These are phyloP conservation scores for Pyricularia pennisetigena DNA, from an alignment of 2,329 filamentous ascomycete genomes.

Conservation along the genomic window DNA sequence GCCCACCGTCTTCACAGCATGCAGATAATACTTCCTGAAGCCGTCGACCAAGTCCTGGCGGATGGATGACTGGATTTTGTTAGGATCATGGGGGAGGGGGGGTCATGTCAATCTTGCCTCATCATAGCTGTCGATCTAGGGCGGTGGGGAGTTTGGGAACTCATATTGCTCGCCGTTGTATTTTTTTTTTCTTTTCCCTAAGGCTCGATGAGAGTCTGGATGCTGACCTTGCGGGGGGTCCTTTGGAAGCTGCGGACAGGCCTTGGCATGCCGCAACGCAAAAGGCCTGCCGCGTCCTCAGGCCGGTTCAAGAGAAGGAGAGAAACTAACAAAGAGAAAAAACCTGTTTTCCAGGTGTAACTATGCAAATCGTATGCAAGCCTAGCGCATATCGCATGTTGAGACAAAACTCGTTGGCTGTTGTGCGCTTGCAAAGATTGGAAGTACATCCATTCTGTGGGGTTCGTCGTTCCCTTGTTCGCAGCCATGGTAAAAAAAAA, in stretches of 20 bases:
- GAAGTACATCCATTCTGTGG: not conserved
- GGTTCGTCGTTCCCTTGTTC: not conserved
- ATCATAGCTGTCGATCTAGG: not conserved
- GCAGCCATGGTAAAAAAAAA: too few species aligned
- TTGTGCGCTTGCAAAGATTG: not conserved
- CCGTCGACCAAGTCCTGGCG: not conserved
- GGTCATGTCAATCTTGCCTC: not conserved
- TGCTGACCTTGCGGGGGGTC: not conserved
- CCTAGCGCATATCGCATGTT: constrained; percentile 5
- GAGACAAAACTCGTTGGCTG: not conserved
- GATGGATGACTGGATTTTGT: not conserved
- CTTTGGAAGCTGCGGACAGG: not conserved
- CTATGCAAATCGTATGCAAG: constrained; percentile 18
- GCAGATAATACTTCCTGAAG: not conserved
- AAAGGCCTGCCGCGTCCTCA: not conserved
- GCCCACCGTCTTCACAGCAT: not conserved
- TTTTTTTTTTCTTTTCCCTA: not conserved
- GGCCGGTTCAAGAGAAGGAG: not conserved
- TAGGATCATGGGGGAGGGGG: not conserved
- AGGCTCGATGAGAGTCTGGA: not conserved
- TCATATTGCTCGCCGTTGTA: not conserved
- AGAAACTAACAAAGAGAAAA: constrained; percentile 7
- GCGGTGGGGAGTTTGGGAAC: not conserved
- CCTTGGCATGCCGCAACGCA: not conserved
- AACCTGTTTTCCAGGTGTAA: constrained; percentile 18